phyloP scores from a whole-genome alignment of 208 protist species.

The Trypanosoma vivax region DNA sequence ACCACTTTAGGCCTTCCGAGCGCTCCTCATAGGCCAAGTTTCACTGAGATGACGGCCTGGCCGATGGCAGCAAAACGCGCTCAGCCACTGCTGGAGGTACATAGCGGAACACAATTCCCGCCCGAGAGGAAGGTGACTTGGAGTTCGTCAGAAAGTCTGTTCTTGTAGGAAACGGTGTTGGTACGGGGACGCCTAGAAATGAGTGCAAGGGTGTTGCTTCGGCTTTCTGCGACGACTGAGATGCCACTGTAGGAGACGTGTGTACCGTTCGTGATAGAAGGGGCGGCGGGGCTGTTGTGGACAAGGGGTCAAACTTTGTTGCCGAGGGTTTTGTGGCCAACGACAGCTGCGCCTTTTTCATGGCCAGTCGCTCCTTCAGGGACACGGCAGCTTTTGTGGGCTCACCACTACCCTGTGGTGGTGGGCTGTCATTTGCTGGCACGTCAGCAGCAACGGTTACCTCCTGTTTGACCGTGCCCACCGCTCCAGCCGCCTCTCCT shows the following conservation, averaged over 20 bases:
- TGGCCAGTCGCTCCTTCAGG: slow-evolving; percentile 21
- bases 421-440: slow-evolving; percentile 1
- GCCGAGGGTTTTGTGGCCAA: slow-evolving; percentile 2
- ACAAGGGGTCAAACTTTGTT: neutral
- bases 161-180: slow-evolving; percentile 17
- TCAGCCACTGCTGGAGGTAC: slow-evolving; percentile 31
- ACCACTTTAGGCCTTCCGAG: too few species aligned
- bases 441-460: neutral
- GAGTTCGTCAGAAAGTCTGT: slow-evolving; percentile 20
- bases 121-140: slow-evolving; percentile 13
- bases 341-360: slow-evolving; percentile 22
- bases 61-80: slow-evolving; percentile 36
- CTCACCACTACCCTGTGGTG: slow-evolving; percentile 15
- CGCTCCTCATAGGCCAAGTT: too few species aligned
- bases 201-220: neutral
- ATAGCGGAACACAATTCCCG: slow-evolving; percentile 23
- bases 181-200: slow-evolving; percentile 20
- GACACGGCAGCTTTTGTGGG: slow-evolving; percentile 4
- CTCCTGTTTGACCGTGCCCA: neutral
- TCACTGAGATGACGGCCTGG: slow-evolving; percentile 21
- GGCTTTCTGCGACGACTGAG: slow-evolving; percentile 2
- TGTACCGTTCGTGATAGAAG: neutral
- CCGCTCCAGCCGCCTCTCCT: neutral
- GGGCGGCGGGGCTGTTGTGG: neutral
- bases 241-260: neutral